Evolutionary conservation across 768 basidiomycete species (phyloP).

Genomic region (Lentinula edodes): DNA sequence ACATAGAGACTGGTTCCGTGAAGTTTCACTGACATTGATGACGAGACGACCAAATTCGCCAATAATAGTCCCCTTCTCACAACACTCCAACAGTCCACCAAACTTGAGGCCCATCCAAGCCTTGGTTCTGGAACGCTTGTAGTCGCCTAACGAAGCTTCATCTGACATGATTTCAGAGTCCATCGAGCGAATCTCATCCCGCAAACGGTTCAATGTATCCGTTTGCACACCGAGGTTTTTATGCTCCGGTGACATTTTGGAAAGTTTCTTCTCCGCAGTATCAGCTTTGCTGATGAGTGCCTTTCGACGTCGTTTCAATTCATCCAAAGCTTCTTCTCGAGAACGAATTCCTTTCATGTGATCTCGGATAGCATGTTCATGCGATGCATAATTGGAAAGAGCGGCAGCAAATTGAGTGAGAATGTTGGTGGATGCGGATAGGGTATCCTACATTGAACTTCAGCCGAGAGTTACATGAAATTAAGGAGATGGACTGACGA

Average conservation of each 20-base stretch:
- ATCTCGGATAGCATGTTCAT: constrained; percentile 64
- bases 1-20: background rate
- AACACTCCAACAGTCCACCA: constrained; percentile 78
- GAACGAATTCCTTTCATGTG: constrained; percentile 81
- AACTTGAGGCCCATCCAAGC: constrained; percentile 82
- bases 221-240: constrained; percentile 76
- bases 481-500: constrained; percentile 37
- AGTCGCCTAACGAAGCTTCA: constrained; percentile 76
- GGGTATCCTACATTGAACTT: constrained; percentile 52
- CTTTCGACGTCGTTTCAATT: constrained; percentile 65
- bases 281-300: constrained; percentile 68
- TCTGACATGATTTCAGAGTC: constrained; percentile 82
- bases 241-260: constrained; percentile 85
- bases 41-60: constrained; percentile 51
- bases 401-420: constrained; percentile 64
- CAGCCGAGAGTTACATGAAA: constrained; percentile 2
- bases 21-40: constrained; percentile 28
- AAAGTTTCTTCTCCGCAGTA: constrained; percentile 80
- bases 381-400: constrained; percentile 61
- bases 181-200: constrained; percentile 70
- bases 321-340: constrained; percentile 78
- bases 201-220: constrained; percentile 61
- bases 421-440: constrained; percentile 64
- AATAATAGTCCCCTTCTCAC: constrained; percentile 70
- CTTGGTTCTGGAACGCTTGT: constrained; percentile 67